These are phyloP conservation scores for Ceratobasidium sp. DNA, from an alignment of 1,284 basidiomycete genomes.

Conservation along the genomic window DNA sequence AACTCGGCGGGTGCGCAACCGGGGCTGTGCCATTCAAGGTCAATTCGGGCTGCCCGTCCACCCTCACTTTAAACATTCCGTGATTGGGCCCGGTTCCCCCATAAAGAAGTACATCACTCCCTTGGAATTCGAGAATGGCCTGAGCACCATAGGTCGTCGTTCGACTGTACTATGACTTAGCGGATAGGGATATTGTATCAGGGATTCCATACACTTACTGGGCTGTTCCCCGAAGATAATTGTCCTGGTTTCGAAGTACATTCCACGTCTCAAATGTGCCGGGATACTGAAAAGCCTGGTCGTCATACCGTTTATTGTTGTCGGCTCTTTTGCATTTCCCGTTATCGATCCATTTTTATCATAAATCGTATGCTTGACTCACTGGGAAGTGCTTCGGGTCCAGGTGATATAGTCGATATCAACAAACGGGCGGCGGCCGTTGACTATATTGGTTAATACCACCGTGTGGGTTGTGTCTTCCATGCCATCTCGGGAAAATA, in stretches of 20 bases:
- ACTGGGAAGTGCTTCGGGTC: background rate
- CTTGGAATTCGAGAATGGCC: slow-evolving; percentile 3
- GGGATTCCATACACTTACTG: too few relatives aligned
- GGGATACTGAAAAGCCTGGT: too few relatives aligned
- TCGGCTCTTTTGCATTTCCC: background rate
- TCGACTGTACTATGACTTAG: background rate
- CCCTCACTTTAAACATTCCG: slow-evolving; percentile 4
- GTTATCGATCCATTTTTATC: background rate
- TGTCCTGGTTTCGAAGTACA: too few relatives aligned
- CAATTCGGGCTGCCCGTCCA: background rate
- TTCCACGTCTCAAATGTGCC: too few relatives aligned
- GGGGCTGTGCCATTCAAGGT: background rate
- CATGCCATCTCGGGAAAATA: background rate
- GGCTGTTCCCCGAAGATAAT: too few relatives aligned
- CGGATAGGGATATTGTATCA: too few relatives aligned
- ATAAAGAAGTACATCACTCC: slow-evolving; percentile 6
- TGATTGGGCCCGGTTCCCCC: background rate
- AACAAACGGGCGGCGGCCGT: background rate
- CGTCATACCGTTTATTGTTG: too few relatives aligned
- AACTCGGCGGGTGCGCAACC: background rate
- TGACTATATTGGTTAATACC: slow-evolving; percentile 3
- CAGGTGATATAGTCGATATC: slow-evolving; percentile 25
- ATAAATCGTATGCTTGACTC: background rate
- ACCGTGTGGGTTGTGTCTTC: background rate
- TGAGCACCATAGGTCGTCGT: background rate